Percentiles rank a stretch among this genome's conserved stretches.
phyloP scores from a whole-genome alignment of 441 rosid species.

The Erysimum cheiri region DNA sequence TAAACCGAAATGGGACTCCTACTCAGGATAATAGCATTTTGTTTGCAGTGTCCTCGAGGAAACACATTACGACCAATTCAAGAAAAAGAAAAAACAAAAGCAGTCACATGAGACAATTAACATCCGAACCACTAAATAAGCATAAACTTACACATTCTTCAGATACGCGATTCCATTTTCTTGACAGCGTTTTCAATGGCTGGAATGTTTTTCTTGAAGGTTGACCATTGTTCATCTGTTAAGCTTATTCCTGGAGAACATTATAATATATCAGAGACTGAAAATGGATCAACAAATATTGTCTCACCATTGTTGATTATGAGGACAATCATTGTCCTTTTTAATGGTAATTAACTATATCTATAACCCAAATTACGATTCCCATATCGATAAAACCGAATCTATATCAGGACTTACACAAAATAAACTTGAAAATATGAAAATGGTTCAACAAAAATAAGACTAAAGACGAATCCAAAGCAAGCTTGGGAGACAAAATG shows the following conservation, averaged over 20 bases:
- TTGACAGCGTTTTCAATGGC: constrained; percentile 70
- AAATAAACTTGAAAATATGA: neutral
- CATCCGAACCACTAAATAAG: constrained; percentile 19
- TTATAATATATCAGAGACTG: neutral
- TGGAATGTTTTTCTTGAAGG: constrained; percentile 63
- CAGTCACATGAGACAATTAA: constrained; percentile 1
- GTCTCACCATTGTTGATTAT: neutral
- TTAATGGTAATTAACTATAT: neutral
- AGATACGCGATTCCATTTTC: constrained; percentile 65
- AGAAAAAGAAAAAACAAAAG: neutral
- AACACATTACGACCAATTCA: constrained; percentile 14
- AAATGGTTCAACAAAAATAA: neutral
- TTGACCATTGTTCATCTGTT: constrained; percentile 84
- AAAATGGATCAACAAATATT: neutral
- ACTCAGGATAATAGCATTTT: neutral
- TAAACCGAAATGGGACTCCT: constrained; percentile 8
- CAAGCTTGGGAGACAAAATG: neutral
- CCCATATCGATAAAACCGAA: neutral
- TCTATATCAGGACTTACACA: neutral
- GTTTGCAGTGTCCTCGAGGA: neutral
- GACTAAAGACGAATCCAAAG: neutral
- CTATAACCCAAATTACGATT: neutral
- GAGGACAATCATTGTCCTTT: neutral
- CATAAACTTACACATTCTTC: constrained; percentile 23
- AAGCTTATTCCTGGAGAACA: constrained; percentile 75